These are phyloP conservation scores for Zymoseptoria tritici DNA, from an alignment of 2,329 filamentous ascomycete genomes.

Conservation along the genomic window DNA sequence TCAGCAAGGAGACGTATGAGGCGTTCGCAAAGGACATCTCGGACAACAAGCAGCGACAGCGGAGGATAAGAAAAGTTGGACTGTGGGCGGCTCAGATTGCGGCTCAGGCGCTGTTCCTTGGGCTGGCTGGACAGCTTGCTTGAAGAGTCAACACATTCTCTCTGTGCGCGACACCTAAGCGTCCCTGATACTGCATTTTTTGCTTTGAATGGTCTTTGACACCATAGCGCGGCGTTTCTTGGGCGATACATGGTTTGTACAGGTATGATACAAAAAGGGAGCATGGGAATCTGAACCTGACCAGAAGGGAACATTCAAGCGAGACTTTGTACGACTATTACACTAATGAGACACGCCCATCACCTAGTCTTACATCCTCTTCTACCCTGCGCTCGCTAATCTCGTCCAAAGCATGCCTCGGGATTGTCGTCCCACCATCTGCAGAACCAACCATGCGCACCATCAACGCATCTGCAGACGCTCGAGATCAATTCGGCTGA, in stretches of 20 bases:
- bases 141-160: conserved; percentile 25
- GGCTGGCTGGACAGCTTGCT: conserved; percentile 75
- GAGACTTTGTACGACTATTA: not conserved
- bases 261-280: not conserved
- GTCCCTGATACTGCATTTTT: not conserved
- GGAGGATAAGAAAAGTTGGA: conserved; percentile 89
- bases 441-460: not conserved
- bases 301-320: not conserved
- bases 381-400: not conserved
- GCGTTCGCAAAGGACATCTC: conserved; percentile 89
- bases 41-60: conserved; percentile 77
- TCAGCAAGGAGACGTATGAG: conserved; percentile 87
- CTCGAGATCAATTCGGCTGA: not conserved
- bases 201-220: not conserved
- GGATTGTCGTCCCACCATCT: not conserved
- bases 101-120: conserved; percentile 88
- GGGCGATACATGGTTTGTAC: not conserved
- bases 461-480: not conserved
- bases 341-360: not conserved
- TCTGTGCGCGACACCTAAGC: no score
- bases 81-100: conserved; percentile 92
- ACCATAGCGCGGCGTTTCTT: conserved; percentile 4
- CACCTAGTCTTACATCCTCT: not conserved
- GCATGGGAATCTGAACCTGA: not conserved
- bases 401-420: not conserved